Evolutionary conservation across 2,329 filamentous ascomycete species (phyloP).

Genomic region (Mycosphaerella sp.): DNA sequence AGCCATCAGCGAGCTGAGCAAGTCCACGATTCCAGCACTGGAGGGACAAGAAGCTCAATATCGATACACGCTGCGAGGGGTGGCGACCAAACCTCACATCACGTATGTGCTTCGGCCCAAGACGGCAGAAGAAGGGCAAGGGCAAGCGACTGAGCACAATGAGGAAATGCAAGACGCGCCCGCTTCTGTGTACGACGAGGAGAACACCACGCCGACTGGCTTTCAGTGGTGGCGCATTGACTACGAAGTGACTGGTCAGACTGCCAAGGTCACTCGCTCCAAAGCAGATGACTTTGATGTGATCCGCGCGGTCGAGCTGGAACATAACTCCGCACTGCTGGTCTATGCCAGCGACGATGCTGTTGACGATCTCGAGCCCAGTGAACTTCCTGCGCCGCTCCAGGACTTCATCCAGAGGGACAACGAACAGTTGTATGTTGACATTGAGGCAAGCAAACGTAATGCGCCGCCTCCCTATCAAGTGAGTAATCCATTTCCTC

Average conservation of each 20-base stretch:
- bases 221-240: constrained; percentile 54
- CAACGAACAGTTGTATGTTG: background rate
- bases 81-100: constrained; percentile 52
- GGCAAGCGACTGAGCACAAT: background rate
- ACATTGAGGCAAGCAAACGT: constrained; percentile 7
- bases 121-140: background rate
- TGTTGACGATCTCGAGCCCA: constrained; percentile 10
- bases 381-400: constrained; percentile 1
- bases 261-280: constrained; percentile 31
- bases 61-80: constrained; percentile 52
- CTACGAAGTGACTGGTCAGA: constrained; percentile 41
- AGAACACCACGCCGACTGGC: constrained; percentile 31
- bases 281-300: constrained; percentile 45
- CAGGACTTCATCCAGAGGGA: constrained; percentile 5
- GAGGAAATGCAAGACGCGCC: background rate
- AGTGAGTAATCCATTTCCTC: background rate
- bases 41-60: constrained; percentile 33
- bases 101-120: constrained; percentile 49
- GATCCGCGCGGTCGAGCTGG: constrained; percentile 45
- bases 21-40: constrained; percentile 19
- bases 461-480: constrained; percentile 6
- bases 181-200: constrained; percentile 22
- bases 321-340: constrained; percentile 49
- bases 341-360: constrained; percentile 52
- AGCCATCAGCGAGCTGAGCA: constrained; percentile 27